Percentiles rank a stretch among this genome's conserved stretches.
Conservation (phyloP, 441 rosid genomes). For the Populus hybrid region DNA sequence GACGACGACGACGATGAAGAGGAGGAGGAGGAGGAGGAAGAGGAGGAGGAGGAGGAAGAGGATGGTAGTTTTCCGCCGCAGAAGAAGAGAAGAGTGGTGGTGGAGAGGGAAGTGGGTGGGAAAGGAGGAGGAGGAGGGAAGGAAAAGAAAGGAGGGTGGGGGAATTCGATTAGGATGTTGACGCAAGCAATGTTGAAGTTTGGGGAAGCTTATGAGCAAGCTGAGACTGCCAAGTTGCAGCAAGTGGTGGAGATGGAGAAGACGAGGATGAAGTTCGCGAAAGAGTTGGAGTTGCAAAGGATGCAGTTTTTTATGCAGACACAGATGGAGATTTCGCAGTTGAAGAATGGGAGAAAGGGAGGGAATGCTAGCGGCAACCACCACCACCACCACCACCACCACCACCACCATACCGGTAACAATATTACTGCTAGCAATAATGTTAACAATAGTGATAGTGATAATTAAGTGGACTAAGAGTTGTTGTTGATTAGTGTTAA, state of each 20-base stretch:
- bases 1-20: slow-evolving; percentile 17
- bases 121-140: slow-evolving; percentile 30
- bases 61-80: slow-evolving; percentile 61
- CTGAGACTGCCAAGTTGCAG: slow-evolving; percentile 75
- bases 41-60: slow-evolving; percentile 45
- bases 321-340: slow-evolving; percentile 79
- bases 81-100: slow-evolving; percentile 43
- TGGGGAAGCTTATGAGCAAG: slow-evolving; percentile 74
- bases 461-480: slow-evolving; percentile 29
- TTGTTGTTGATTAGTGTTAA: slow-evolving; percentile 11
- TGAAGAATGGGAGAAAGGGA: slow-evolving; percentile 51
- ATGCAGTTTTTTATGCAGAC: slow-evolving; percentile 87
- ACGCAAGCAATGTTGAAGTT: slow-evolving; percentile 77
- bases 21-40: slow-evolving; percentile 30
- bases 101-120: slow-evolving; percentile 28
- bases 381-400: slow-evolving; percentile 30
- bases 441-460: slow-evolving; percentile 38
- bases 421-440: slow-evolving; percentile 26
- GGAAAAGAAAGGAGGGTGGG: slow-evolving; percentile 44
- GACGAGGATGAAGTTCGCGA: slow-evolving; percentile 82
- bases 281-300: slow-evolving; percentile 91
- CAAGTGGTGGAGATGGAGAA: slow-evolving; percentile 97
- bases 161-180: slow-evolving; percentile 53
- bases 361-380: slow-evolving; percentile 39
- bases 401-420: slow-evolving; percentile 31